Conservation (phyloP, 2,329 filamentous ascomycete species). For the Venturia carpophila region DNA sequence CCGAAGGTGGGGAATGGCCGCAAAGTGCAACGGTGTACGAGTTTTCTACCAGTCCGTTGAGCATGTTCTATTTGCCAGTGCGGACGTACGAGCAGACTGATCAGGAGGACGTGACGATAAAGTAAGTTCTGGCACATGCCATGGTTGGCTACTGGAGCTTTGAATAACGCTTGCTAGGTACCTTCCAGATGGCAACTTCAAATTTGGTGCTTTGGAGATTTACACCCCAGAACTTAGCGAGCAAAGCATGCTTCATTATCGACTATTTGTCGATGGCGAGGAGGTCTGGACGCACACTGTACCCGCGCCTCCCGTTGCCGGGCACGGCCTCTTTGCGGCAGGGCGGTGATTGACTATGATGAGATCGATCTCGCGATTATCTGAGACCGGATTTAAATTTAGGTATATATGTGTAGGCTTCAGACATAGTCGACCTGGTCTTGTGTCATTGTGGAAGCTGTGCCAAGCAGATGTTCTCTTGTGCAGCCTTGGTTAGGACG, state of each 20-base stretch:
- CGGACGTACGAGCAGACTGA: constrained; percentile 77
- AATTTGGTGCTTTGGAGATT: constrained; percentile 79
- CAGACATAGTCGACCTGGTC: not conserved
- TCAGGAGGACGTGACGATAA: constrained; percentile 72
- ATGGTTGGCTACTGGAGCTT: too few relatives aligned
- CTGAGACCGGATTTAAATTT: not conserved
- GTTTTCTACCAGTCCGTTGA: constrained; percentile 84
- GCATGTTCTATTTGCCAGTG: constrained; percentile 86
- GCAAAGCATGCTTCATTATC: constrained; percentile 70
- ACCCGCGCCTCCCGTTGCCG: constrained; percentile 12
- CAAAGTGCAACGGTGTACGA: constrained; percentile 58
- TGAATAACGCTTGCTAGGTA: constrained; percentile 46
- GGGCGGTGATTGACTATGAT: not conserved
- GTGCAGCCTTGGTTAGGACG: too few relatives aligned
- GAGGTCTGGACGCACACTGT: constrained; percentile 55
- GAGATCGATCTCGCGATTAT: not conserved
- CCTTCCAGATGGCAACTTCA: constrained; percentile 76
- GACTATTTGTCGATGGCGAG: constrained; percentile 71
- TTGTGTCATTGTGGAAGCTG: not conserved
- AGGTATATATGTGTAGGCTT: not conserved
- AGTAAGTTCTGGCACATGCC: constrained; percentile 48
- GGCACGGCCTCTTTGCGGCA: constrained; percentile 1
- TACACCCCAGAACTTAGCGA: constrained; percentile 55
- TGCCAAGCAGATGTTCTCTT: too few relatives aligned
- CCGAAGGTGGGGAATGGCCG: constrained; percentile 52